Base-by-base conservation (phyloP, 345 rosid species). In the Gossypioides kirkii region DNA sequence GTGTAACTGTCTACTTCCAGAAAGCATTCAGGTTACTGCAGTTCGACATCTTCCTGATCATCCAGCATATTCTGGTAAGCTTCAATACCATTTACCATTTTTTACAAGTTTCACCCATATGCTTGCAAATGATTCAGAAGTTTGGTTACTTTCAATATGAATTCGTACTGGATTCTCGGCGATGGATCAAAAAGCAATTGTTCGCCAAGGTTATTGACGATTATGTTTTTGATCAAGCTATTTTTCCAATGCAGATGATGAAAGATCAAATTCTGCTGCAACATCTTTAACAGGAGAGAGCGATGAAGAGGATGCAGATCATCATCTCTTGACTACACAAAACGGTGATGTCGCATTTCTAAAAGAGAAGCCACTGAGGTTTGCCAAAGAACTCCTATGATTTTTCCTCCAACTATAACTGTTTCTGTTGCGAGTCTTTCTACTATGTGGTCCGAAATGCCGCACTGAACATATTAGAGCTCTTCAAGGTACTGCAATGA, bases 1-100 rank as follows among this genome's bases (percentile, higher is more conserved):
- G 81, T 95, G 97, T 81, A 89, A 87, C 80, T 95, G 98, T 77
- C 85, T 95, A 76, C 85, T 95, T 74, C 99, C 98, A 28, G 93
- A 91, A 79, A 92, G 89, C 80, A 84, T 95, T 77, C 98, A 89
- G 83, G 84, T 88, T 54, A 82, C 90, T 52, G 89, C 97, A 59
- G 97, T 92, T 83, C 75, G 84, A 76, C 92, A 88, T 88, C 88
- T 86, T 74, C 88, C 97, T 0, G 92, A 92, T 77, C 93, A 80
- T 80, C 86, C 89, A 52, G 77, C 84, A 23, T 86, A 76, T 80
- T 89, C 96, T 50, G 98, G 99, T 92, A 79, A 80, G 83, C 77
- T 74, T 73, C 54, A 67, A 14, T 52, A 9, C 46, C 64, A 52
- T 65, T 66, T 53, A 9, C 14, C 55, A 22, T 17, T 7, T 12